Base-by-base conservation (phyloP, 2,329 filamentous ascomycete species). In the Tolypocladium inflatum region DNA sequence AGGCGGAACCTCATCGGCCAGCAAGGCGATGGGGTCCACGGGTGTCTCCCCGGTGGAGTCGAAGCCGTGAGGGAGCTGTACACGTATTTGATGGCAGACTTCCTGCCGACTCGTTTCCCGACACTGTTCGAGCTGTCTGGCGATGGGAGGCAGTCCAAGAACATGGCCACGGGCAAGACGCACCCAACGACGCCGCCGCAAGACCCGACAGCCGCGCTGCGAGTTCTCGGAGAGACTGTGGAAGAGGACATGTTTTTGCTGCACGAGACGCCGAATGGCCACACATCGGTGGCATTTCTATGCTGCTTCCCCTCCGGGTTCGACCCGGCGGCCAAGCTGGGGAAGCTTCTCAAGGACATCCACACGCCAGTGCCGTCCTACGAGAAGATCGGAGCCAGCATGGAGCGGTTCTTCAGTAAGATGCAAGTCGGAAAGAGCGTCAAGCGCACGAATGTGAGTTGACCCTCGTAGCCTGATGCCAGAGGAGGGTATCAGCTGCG, bases 191-290 rank as follows among this genome's bases (percentile, higher is more conserved):
- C 63, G 0, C 64, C 70, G 0, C 67, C 70, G 0, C 39, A 59
- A 1, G 71, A 75, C 33, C 60, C 70, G 0, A 57, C 68, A 2
- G 67, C 67, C 0, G 72, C 74, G 5, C 69, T 82, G 19, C 65
- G 70, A 19, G 66, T 70, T 8, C 65, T 82, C 1, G 78, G 73
- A n/a, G 74, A 79, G 63, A 81, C 76, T 0, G 72, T 83, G 2
- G 80, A 83, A 58, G 80, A 83, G 56, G 80, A 84, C 61, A 62
- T 84, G 23, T 81, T 84, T 55, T 66, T 83, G 2, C 68, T 82
- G 7, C 69, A 70, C 23, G 72, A 75, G 54, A 76, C 74, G 8
- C 65, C 70, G 0, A 63, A 70, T 2, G 73, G 77, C 1, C 79
- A 82, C 58, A 65, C 71, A 4, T 69, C 71, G 1, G 71, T 76